phyloP scores from a whole-genome alignment of 441 rosid genomes.

The Pelargonium cotyledonis region DNA sequence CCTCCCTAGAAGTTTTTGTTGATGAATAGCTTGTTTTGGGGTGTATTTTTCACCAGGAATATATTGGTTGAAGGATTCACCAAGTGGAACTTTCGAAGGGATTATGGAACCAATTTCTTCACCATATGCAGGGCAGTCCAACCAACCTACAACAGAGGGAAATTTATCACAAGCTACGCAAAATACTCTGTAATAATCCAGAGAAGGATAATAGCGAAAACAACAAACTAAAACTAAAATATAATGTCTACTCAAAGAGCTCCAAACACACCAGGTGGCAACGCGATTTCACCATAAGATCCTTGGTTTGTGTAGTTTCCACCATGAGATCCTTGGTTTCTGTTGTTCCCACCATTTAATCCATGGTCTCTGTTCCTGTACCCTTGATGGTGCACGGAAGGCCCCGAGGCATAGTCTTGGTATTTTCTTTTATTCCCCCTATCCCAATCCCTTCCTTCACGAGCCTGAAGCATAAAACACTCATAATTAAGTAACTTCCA shows the following conservation, averaged over 20 bases:
- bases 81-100: conserved; percentile 13
- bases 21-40: conserved; percentile 19
- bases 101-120: conserved; percentile 10
- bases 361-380: conserved; percentile 6
- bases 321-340: conserved; percentile 3
- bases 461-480: conserved; percentile 6
- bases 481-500: not conserved
- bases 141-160: conserved; percentile 14
- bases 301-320: conserved; percentile 6
- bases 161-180: conserved; percentile 7
- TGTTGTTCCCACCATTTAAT: conserved; percentile 6
- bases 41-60: conserved; percentile 14
- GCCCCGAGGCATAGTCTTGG: conserved; percentile 6
- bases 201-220: not conserved
- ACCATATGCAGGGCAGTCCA: conserved; percentile 13
- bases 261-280: conserved; percentile 4
- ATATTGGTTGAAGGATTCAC: conserved; percentile 13
- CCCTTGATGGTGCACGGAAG: conserved; percentile 6
- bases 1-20: conserved; percentile 57
- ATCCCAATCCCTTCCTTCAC: conserved; percentile 12
- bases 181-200: not conserved
- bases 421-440: conserved; percentile 6
- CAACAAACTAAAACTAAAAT: not conserved
- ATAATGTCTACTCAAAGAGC: conserved; percentile 1
- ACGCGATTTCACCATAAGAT: conserved; percentile 1